Evolutionary conservation across 495 filamentous ascomycete species (phyloP), one percentile per base, ranked within the genome.

Genomic region (Talaromyces adpressus): DNA sequence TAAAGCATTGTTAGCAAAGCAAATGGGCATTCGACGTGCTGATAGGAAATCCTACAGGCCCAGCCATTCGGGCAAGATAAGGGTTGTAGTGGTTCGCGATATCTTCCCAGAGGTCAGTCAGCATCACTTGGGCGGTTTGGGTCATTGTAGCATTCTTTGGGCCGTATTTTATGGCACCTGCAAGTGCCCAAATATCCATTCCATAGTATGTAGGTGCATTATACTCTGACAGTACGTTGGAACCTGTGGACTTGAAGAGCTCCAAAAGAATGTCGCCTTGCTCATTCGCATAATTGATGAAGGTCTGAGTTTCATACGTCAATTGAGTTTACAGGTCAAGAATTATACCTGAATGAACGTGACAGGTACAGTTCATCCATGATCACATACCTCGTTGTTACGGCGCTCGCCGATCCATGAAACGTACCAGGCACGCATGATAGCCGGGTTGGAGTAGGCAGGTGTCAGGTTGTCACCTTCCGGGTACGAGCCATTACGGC

Each of bases 151-250:
- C 30, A 41, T 64, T 66, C 22, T 61, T 41, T 2, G 70, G 68
- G 4, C 67, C 70, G 22, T 72, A 72, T 58, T 72, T 72, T 18
- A 72, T 66, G 20, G 63, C 67, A 4, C 68, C 70, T 3, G 65
- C 68, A 1, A 72, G 64, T 3, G 70, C 70, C 70, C 70, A 72
- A 12, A 62, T 66, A 62, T 70, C 70, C 65, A 69, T 67, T 29
- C 70, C 70, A 47, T 70, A 72, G 61, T 69, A 72, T 0, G 70
- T 72, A 2, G 66, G 67, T 11, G 70, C 70, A 53, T 72, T 72
- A 51, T 71, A 72, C 59, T 72, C 70, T 7, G 63, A 64, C 0
- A 72, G 65, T 8, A 68, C 64, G 53, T 72, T 66, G 1, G 65
- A 64, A 7, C 65, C 67, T 5, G 66, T 68, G 16, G 65, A 66